Evolutionary conservation across 306 rosid species (phyloP).

Genomic region (Gastrolobium villosum): DNA sequence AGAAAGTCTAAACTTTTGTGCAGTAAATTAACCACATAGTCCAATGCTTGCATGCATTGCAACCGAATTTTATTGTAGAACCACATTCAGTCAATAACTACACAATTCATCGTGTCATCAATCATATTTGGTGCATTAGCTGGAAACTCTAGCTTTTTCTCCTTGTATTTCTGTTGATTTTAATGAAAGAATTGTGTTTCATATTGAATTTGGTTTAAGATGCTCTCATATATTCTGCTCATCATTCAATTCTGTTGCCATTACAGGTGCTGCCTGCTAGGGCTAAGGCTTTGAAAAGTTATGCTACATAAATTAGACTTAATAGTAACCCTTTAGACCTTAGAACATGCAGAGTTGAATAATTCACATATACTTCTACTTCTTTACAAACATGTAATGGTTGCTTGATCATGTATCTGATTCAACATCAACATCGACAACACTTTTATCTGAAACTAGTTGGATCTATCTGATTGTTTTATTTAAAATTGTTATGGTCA

Average conservation of each 20-base stretch:
- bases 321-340: neutral
- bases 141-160: neutral
- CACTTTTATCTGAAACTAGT: too few relatives aligned
- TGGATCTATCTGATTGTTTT: neutral
- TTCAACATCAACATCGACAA: too few relatives aligned
- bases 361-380: neutral
- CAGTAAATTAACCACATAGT: neutral
- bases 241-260: neutral
- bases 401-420: neutral
- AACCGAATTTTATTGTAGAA: slow-evolving; percentile 20
- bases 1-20: neutral
- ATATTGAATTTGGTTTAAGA: neutral
- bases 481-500: neutral
- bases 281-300: neutral
- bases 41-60: neutral
- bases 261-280: neutral
- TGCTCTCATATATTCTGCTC: neutral
- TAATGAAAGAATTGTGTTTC: neutral
- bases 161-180: neutral
- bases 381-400: neutral
- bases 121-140: slow-evolving; percentile 15
- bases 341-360: slow-evolving; percentile 26
- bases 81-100: slow-evolving; percentile 4
- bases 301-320: neutral
- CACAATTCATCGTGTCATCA: neutral